phyloP scores from a whole-genome alignment of 352 stramenopile genomes.

The Phytophthora aleatoria region DNA sequence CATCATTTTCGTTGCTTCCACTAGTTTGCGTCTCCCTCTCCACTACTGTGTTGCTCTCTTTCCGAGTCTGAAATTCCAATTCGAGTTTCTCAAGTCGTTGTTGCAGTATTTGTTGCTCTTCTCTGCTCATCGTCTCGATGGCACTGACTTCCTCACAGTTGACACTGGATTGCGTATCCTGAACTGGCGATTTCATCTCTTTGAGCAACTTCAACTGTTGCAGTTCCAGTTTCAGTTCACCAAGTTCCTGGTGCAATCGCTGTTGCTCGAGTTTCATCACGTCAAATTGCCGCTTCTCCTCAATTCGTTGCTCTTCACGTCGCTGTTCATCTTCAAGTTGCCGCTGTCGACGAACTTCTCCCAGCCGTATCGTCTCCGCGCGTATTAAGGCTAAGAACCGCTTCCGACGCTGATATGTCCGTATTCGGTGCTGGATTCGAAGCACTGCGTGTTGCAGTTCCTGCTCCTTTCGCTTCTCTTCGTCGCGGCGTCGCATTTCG shows the following conservation, averaged over 20 bases:
- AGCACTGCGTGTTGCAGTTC: constrained; percentile 9
- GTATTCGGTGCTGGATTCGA: constrained; percentile 21
- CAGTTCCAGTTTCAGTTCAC: constrained; percentile 15
- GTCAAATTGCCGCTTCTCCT: constrained; percentile 17
- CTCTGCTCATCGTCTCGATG: constrained; percentile 11
- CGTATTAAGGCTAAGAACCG: constrained; percentile 9
- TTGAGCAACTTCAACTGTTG: constrained; percentile 12
- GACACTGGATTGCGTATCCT: constrained; percentile 23
- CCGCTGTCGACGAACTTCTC: constrained; percentile 21
- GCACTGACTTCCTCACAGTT: constrained; percentile 10
- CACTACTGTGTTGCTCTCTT: not conserved
- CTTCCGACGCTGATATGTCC: constrained; percentile 13
- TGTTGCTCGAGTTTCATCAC: constrained; percentile 13
- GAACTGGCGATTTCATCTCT: constrained; percentile 1
- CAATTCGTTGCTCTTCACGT: constrained; percentile 8
- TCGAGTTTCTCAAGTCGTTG: constrained; percentile 20
- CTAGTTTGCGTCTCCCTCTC: constrained; percentile 31
- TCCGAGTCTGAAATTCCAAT: constrained; percentile 7
- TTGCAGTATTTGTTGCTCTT: constrained; percentile 28
- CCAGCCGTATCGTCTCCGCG: constrained; percentile 11
- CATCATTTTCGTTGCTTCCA: not conserved
- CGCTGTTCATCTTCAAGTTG: constrained; percentile 18
- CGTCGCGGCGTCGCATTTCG: constrained; percentile 7
- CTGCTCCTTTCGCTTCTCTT: constrained; percentile 18
- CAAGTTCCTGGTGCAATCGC: constrained; percentile 20